Conservation (phyloP, 169 alveolate genomes). For the Ichthyophthirius multifiliis region DNA sequence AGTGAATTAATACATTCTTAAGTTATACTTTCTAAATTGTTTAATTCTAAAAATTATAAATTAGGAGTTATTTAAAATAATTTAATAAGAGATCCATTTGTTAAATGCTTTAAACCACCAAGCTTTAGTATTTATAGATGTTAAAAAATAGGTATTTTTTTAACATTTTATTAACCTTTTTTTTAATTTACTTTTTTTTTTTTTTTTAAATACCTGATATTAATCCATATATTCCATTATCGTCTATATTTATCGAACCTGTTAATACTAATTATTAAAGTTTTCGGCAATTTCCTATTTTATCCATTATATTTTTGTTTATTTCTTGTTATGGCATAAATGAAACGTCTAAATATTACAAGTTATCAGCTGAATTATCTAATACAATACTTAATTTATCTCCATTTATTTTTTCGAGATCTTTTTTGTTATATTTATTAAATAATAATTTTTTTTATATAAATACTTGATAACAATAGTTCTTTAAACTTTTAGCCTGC, state of each 20-base stretch:
- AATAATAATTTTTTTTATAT: neutral
- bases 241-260: neutral
- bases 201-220: neutral
- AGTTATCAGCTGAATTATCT: neutral
- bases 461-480: neutral
- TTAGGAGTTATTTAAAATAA: constrained; percentile 6
- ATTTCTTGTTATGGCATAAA: constrained; percentile 8
- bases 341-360: neutral
- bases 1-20: neutral
- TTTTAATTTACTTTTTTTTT: neutral
- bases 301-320: neutral
- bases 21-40: neutral
- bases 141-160: neutral
- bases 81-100: neutral
- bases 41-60: neutral
- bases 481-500: neutral
- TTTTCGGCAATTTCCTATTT: neutral
- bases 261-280: neutral
- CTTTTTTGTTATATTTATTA: neutral
- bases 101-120: neutral
- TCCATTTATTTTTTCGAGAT: neutral
- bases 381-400: neutral
- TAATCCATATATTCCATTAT: neutral
- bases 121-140: neutral
- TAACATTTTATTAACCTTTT: neutral